A percentile compares a stretch with the other conserved stretches of the same genome.
phyloP scores from a whole-genome alignment of 1,284 basidiomycete genomes.

The Vanrija humicola region DNA sequence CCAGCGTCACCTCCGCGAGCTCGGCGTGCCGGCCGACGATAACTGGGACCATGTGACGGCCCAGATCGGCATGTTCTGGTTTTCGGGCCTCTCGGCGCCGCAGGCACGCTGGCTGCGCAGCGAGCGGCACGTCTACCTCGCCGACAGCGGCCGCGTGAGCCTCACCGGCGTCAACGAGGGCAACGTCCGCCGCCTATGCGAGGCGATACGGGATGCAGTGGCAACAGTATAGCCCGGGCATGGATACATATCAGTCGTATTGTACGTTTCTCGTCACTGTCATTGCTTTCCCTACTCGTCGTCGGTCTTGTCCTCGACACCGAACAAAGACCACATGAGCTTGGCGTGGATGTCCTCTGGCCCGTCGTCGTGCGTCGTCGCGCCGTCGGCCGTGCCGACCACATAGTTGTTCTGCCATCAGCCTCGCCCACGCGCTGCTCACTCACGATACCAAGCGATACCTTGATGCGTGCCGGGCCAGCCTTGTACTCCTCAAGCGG shows the following conservation, averaged over 20 bases:
- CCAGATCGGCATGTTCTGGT: conserved; percentile 62
- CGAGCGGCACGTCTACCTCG: conserved; percentile 74
- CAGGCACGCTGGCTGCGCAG: conserved; percentile 67
- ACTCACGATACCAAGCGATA: conserved; percentile 59
- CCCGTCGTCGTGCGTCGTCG: conserved; percentile 53
- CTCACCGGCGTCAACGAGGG: conserved; percentile 74
- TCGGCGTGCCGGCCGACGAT: conserved; percentile 90
- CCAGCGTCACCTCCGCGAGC: conserved; percentile 67
- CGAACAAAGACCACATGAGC: conserved; percentile 49
- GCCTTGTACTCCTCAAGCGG: conserved; percentile 58
- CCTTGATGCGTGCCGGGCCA: conserved; percentile 59
- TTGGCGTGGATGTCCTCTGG: conserved; percentile 53
- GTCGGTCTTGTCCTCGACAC: conserved; percentile 4
- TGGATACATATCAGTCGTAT: too few species aligned
- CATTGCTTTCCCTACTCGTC: neutral
- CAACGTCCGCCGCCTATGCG: conserved; percentile 74
- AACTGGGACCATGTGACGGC: conserved; percentile 83
- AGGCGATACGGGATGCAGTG: conserved; percentile 67
- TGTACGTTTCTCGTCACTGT: too few species aligned
- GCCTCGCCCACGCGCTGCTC: neutral
- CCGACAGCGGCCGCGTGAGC: conserved; percentile 73
- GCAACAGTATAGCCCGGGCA: too few species aligned
- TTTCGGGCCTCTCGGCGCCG: conserved; percentile 66
- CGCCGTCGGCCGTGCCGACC: conserved; percentile 52
- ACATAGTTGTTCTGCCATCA: conserved; percentile 42